Evolutionary conservation across 2,329 filamentous ascomycete species (phyloP), one percentile per base, ranked within the genome.

Genomic region (Fusarium equiseti): DNA sequence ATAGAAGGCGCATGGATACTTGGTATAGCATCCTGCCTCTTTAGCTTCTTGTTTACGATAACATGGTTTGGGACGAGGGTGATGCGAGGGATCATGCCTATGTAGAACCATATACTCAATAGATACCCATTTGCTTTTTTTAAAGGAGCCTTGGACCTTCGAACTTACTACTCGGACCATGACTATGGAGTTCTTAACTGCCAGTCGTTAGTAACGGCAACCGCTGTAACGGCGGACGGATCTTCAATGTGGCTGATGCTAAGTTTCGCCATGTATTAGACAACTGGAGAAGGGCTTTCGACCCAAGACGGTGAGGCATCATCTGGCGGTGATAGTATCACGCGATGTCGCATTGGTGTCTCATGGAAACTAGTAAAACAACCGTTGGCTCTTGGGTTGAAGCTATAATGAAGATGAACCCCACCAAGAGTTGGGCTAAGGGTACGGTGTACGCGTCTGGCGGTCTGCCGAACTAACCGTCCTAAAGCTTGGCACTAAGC

Each of bases 1-100:
- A 66, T 61, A 13, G 75, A 76, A 16, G 50, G 65, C 5, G 56
- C 70, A 13, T 76, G 68, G 73, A 54, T 75, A 43, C 69, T 69
- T 20, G 66, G 45, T 4, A 64, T 65, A 53, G 67, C 53, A 5
- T 73, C 72, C 5, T 74, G 66, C 10, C 42, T 73, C 8, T 53
- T 66, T 18, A 60, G 63, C 8, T 71, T 73, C 43, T 53, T 59
- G 2, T 46, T 74, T 24, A 71, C 53, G 1, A 2, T 74, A 18
- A 43, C 56, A 27, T 74, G 70, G 59, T 26, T 74, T 20, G 59
- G 67, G 8, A 71, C 48, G 18, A 69, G 67, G 18, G 52, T 69
- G 59, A 52, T 68, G n/a, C 18, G 42, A 20, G 46, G 43, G 15
- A 62, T 32, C 10, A 46, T 40, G 45, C 26, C 22, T 8, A 15